These are phyloP conservation scores for Leccinum sublutescens DNA, from an alignment of 768 basidiomycete genomes.

Conservation along the genomic window DNA sequence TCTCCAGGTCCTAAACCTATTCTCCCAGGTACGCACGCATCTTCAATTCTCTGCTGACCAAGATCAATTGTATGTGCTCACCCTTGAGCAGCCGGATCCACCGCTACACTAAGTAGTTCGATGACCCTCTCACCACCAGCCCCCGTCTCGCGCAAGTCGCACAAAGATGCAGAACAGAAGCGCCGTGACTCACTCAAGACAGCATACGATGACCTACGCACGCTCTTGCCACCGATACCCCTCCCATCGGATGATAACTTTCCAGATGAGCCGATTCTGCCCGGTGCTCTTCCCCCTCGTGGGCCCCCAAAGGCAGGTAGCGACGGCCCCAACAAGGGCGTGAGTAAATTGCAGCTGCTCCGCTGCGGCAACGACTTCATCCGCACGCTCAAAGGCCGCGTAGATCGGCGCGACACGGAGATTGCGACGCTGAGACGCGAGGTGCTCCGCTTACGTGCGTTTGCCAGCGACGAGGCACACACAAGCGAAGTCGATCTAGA, in stretches of 20 bases:
- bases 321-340: conserved; percentile 93
- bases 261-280: conserved; percentile 72
- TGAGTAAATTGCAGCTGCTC: conserved; percentile 90
- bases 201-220: conserved; percentile 83
- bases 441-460: conserved; percentile 54
- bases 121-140: conserved; percentile 34
- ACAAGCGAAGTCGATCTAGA: conserved; percentile 27
- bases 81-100: conserved; percentile 33
- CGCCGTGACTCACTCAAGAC: conserved; percentile 95
- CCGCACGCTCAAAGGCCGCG: conserved; percentile 67
- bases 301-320: conserved; percentile 81
- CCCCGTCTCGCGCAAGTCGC: conserved; percentile 70
- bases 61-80: conserved; percentile 2
- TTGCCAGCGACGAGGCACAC: conserved; percentile 24
- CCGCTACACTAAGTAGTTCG: conserved; percentile 27
- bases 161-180: conserved; percentile 97
- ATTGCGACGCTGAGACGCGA: conserved; percentile 66
- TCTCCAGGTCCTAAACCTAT: conserved; percentile 69
- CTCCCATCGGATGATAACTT: conserved; percentile 72
- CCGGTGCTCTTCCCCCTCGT: conserved; percentile 86
- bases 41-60: not conserved
- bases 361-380: conserved; percentile 92
- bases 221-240: conserved; percentile 85
- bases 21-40: conserved; percentile 54
- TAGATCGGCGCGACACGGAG: conserved; percentile 80